A percentile compares a stretch with the other conserved stretches of the same genome.
These are phyloP conservation scores for Alternaria sp. DNA, from an alignment of 2,329 filamentous ascomycete species.

Conservation along the genomic window DNA sequence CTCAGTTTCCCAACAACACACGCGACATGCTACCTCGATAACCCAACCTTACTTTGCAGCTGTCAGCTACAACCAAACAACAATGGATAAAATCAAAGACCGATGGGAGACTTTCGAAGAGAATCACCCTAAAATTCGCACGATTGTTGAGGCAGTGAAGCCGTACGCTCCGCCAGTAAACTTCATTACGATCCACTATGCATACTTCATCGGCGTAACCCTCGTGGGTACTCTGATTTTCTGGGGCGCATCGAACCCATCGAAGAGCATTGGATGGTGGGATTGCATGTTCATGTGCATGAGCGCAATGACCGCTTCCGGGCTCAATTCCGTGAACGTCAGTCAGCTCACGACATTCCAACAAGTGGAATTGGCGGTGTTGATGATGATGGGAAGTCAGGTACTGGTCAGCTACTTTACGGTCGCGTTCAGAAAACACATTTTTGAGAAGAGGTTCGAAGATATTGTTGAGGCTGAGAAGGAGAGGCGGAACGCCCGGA, in stretches of 20 bases:
- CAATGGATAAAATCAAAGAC: constrained; percentile 19
- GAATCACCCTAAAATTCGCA: constrained; percentile 18
- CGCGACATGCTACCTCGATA: constrained; percentile 19
- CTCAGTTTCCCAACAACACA: not conserved
- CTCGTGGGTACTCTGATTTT: constrained; percentile 32
- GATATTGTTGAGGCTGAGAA: constrained; percentile 33
- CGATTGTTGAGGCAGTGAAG: constrained; percentile 20
- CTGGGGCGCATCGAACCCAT: constrained; percentile 31
- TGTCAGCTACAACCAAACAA: constrained; percentile 11
- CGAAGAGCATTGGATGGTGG: constrained; percentile 35
- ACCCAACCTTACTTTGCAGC: constrained; percentile 12
- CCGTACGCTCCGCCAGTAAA: constrained; percentile 33
- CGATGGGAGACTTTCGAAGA: constrained; percentile 17
- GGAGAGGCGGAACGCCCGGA: constrained; percentile 29
- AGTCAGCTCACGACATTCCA: constrained; percentile 32
- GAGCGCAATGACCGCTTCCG: constrained; percentile 17
- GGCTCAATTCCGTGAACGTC: constrained; percentile 35
- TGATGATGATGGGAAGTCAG: constrained; percentile 37
- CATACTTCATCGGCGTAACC: constrained; percentile 28
- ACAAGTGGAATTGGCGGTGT: constrained; percentile 23
- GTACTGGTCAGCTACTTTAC: constrained; percentile 33
- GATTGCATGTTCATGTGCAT: constrained; percentile 34
- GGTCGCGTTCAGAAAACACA: constrained; percentile 32
- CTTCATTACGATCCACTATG: constrained; percentile 37
- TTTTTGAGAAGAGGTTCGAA: constrained; percentile 36